Base-by-base conservation (phyloP, 2,329 filamentous ascomycete genomes). In the Amauroascus verrucosus region DNA sequence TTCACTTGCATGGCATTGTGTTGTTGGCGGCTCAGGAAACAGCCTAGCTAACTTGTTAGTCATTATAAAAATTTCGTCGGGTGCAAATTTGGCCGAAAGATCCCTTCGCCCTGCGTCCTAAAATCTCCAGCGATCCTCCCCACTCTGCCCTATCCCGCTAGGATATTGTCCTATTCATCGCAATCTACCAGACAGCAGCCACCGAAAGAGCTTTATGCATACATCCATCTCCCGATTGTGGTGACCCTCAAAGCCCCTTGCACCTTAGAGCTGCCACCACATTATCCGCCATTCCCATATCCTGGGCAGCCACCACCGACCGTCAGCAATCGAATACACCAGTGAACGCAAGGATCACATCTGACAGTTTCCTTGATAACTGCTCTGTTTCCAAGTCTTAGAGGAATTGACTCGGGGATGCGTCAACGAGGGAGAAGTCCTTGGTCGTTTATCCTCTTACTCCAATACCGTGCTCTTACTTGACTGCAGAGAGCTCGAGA, bases 221-320 rank as follows among this genome's bases (percentile, higher is more conserved):
- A 3, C 40, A n/a, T 3, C 11, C 18, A 13, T 24, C 18, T 43
- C 14, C 11, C 38, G 20, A 6, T 20, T 20, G 7, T 18, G 9
- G 16, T 6, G 14, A 35, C 30, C 30, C 33, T 37, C 5, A 5
- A 37, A 13, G 33, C 33, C 8, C 30, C 11, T n/a, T 48, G 33
- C 32, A 22, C 11, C 18, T 37, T 24, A 18, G 26, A 48, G 11
- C 18, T 22, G 16, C 32, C n/a, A 9, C 43, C 3, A 35, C 28
- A 32, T 18, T 4, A 4, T 33, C 18, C 9, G 20, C 8, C 6
- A 7, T 33, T 37, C 8, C 32, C 6, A 26, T 26, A 13, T 43
- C 46, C 13, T 24, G 35, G 46, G 46, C 32, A 48, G 46, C 33
- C 32, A 38, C 46, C 24, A 26, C 46, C 46, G 18, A 37, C 32